Percentiles rank a stretch among this genome's conserved stretches.
These are phyloP conservation scores for Sporormia fimetaria DNA, from an alignment of 495 filamentous ascomycete genomes.

Conservation along the genomic window DNA sequence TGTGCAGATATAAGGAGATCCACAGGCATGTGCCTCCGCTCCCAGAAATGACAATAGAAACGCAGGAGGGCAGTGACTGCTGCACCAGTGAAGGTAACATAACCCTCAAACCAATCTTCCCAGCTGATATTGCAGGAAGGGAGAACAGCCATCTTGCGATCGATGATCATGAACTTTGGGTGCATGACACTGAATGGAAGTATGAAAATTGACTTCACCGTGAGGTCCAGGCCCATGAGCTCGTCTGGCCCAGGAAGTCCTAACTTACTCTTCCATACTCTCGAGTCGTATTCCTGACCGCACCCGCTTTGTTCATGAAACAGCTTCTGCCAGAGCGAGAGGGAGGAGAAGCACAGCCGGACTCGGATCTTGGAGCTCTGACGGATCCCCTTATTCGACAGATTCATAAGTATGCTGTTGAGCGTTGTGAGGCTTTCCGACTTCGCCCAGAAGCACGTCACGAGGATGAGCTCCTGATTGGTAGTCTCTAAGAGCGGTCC, in stretches of 20 bases:
- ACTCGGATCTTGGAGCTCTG: slow-evolving; percentile 37
- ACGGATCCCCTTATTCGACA: slow-evolving; percentile 36
- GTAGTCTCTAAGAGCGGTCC: slow-evolving; percentile 47
- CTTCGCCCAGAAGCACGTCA: slow-evolving; percentile 66
- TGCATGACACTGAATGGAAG: slow-evolving; percentile 67
- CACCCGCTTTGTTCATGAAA: slow-evolving; percentile 46
- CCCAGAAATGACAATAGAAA: slow-evolving; percentile 52
- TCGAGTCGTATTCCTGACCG: slow-evolving; percentile 47
- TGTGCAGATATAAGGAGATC: too few species aligned
- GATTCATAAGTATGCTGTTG: slow-evolving; percentile 37
- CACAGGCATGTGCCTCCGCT: background rate
- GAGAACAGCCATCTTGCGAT: slow-evolving; percentile 47
- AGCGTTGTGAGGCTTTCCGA: slow-evolving; percentile 44
- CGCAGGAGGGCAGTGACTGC: slow-evolving; percentile 42
- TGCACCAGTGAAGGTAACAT: slow-evolving; percentile 46
- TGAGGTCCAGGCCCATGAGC: slow-evolving; percentile 48
- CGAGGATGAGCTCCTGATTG: slow-evolving; percentile 51
- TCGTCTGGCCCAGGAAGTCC: slow-evolving; percentile 45
- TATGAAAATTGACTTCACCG: slow-evolving; percentile 60
- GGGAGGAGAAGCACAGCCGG: slow-evolving; percentile 54
- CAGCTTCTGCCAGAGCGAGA: slow-evolving; percentile 55
- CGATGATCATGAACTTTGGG: slow-evolving; percentile 62
- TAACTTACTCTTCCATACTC: slow-evolving; percentile 44
- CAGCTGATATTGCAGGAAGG: slow-evolving; percentile 67
- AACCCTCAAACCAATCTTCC: slow-evolving; percentile 66